Evolutionary conservation across 75 land plant genomes (phyloP).

Genomic region (Azolla pinnata): DNA sequence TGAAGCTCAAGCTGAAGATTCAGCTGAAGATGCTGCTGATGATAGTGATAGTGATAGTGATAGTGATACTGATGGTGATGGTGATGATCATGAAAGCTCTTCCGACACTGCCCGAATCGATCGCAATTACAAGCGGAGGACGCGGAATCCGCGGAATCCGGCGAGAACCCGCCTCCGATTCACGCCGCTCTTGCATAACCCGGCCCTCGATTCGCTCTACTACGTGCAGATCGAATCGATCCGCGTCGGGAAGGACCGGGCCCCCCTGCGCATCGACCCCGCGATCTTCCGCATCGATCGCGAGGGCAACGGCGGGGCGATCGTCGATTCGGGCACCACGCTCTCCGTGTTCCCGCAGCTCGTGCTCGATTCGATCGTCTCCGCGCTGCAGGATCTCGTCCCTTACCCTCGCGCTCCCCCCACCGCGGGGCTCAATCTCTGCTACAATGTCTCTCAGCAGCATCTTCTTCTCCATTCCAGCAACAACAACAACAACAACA

Average conservation of each 20-base stretch:
- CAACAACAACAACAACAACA: no score
- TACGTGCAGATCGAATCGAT: constrained; percentile 36
- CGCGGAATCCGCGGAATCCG: no score
- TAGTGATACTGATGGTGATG: no score
- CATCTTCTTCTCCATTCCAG: neutral
- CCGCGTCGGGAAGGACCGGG: constrained; percentile 16
- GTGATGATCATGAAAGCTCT: no score
- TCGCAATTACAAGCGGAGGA: no score
- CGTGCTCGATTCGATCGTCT: constrained; percentile 39
- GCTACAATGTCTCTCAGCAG: constrained; percentile 48
- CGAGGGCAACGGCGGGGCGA: constrained; percentile 54
- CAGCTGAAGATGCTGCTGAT: no score
- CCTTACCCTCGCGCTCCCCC: constrained; percentile 26
- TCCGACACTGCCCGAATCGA: no score
- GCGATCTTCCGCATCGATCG: constrained; percentile 42
- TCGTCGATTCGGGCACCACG: constrained; percentile 74
- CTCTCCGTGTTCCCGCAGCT: constrained; percentile 32
- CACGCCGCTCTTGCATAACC: constrained; percentile 49
- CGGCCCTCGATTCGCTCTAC: constrained; percentile 41
- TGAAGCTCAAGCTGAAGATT: no score
- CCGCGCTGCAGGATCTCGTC: constrained; percentile 24
- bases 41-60: no score
- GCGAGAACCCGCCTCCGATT: constrained; percentile 8
- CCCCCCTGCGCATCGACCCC: constrained; percentile 29
- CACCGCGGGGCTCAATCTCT: constrained; percentile 40